Evolutionary conservation across 2,329 filamentous ascomycete genomes (phyloP).

Genomic region (Lasiodiplodia theobromae): DNA sequence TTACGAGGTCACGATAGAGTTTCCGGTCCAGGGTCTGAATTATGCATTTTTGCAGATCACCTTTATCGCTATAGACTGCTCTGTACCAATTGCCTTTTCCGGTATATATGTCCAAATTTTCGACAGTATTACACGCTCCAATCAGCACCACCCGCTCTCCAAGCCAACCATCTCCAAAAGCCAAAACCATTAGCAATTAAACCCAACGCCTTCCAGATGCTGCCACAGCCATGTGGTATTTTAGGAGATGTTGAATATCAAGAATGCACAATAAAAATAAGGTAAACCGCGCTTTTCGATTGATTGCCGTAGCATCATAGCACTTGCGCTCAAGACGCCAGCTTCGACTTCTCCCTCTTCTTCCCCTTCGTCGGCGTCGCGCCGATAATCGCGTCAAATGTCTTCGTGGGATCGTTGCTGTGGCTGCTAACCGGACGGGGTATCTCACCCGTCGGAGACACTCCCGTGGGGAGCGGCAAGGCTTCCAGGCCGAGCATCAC

Average conservation of each 20-base stretch:
- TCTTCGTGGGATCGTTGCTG: constrained; percentile 52
- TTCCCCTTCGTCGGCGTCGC: constrained; percentile 20
- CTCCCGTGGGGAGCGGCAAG: constrained; percentile 53
- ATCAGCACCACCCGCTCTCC: not conserved
- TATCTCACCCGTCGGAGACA: constrained; percentile 43
- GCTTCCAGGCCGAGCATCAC: constrained; percentile 56
- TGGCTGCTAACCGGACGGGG: constrained; percentile 39
- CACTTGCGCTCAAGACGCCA: constrained; percentile 9
- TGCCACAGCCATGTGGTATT: constrained; percentile 22
- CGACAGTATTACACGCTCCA: constrained; percentile 10
- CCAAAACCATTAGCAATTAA: constrained; percentile 6
- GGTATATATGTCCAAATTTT: constrained; percentile 10
- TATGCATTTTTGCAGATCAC: constrained; percentile 3
- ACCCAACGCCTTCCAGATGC: constrained; percentile 19
- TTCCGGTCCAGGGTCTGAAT: not conserved
- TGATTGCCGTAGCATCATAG: constrained; percentile 5
- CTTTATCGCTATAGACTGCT: constrained; percentile 23
- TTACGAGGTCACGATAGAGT: constrained; percentile 10
- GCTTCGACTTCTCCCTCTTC: constrained; percentile 28
- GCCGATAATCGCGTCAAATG: constrained; percentile 55
- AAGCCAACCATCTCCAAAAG: not conserved
- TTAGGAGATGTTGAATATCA: constrained; percentile 5
- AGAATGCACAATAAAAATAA: constrained; percentile 1
- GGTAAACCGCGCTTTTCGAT: constrained; percentile 5
- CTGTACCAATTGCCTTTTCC: constrained; percentile 12